Percentiles rank a stretch among this genome's conserved stretches.
These are phyloP conservation scores for Quercus ilex DNA, from an alignment of 306 rosid species.

Conservation along the genomic window DNA sequence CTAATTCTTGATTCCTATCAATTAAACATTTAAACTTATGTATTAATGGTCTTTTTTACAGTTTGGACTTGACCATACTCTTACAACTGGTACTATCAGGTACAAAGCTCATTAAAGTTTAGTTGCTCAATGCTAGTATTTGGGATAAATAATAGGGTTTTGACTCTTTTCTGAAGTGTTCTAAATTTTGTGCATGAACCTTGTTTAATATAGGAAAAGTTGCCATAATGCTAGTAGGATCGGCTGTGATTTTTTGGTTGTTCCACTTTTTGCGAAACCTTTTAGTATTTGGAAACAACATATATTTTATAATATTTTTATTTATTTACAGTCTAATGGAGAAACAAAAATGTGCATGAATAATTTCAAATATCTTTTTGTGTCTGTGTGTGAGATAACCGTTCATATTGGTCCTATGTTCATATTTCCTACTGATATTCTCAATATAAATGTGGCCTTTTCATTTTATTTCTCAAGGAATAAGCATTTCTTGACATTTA, in stretches of 20 bases:
- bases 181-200: neutral
- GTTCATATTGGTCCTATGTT: neutral
- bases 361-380: neutral
- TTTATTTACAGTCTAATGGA: neutral
- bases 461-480: neutral
- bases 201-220: neutral
- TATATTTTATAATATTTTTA: neutral
- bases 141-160: neutral
- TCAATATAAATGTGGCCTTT: slow-evolving; percentile 2
- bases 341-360: neutral
- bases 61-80: slow-evolving; percentile 99
- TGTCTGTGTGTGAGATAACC: no score
- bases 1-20: neutral
- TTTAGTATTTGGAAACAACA: no score
- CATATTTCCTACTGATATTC: neutral
- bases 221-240: neutral
- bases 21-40: neutral
- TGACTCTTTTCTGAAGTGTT: neutral
- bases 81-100: slow-evolving; percentile 92
- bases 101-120: slow-evolving; percentile 26
- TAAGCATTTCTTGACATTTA: neutral
- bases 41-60: slow-evolving; percentile 36
- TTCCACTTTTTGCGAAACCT: no score
- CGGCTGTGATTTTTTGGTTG: no score
- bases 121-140: neutral